A percentile compares a stretch with the other conserved stretches of the same genome.
These are phyloP conservation scores for Rhazya stricta DNA, from an alignment of 257 asterid genomes.

Conservation along the genomic window DNA sequence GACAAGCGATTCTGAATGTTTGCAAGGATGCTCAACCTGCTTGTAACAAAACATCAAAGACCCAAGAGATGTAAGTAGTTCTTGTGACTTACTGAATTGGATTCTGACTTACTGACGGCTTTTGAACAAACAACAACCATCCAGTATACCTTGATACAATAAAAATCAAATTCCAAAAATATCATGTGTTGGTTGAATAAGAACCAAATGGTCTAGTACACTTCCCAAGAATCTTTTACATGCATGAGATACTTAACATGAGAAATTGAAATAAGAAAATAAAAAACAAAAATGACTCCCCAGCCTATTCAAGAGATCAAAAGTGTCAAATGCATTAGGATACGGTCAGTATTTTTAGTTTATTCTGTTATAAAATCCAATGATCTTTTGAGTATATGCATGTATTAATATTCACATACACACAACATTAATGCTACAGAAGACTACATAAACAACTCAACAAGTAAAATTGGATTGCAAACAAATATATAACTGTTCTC, in stretches of 20 bases:
- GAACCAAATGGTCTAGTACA: not conserved
- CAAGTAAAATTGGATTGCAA: not conserved
- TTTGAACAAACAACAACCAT: not conserved
- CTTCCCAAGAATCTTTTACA: not conserved
- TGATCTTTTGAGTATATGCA: not conserved
- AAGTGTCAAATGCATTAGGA: not conserved
- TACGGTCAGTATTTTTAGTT: too few relatives aligned
- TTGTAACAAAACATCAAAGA: slow-evolving; percentile 7
- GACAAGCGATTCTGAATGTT: slow-evolving; percentile 71
- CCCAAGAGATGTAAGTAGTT: not conserved
- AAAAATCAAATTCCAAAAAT: not conserved
- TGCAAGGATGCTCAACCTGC: slow-evolving; percentile 65
- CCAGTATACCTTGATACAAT: not conserved
- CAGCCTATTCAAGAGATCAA: not conserved
- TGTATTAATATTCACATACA: not conserved
- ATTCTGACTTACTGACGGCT: not conserved
- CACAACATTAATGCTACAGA: not conserved
- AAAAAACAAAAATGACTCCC: too few relatives aligned
- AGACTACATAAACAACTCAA: not conserved
- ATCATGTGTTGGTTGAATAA: not conserved
- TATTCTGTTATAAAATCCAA: too few relatives aligned
- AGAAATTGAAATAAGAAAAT: too few relatives aligned
- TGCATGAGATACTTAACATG: too few relatives aligned
- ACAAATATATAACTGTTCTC: not conserved
- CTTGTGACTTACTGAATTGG: not conserved